Evolutionary conservation across 768 basidiomycete species (phyloP), one percentile per base, ranked within the genome.

Genomic region (button mushroom (Agaricus bisporus)): DNA sequence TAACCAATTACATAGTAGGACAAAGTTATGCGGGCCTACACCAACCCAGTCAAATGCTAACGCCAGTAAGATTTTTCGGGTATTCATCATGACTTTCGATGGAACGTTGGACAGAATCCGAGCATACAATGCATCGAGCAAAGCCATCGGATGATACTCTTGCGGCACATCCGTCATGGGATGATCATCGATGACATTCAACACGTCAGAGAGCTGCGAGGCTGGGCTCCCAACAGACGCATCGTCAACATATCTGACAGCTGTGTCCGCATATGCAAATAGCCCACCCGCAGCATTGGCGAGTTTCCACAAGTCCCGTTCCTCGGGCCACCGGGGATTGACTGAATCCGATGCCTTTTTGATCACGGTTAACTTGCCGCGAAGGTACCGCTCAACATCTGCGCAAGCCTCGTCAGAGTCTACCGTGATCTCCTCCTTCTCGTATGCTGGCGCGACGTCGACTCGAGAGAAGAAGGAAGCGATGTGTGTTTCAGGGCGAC

Each of bases 91-190:
- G 7, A 49, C 25, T 12, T 49, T 14, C 1, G 8, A 10, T 1
- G 36, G 48, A 49, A 39, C 22, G 1, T 8, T 15, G n/a, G 32
- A 41, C 11, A 56, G 37, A 14, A 56, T 52, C 14, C 18, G 32
- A 11, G 7, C 32, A 11, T 57, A 57, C 10, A 57, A 52, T 14
- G n/a, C 41, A 49, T 54, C 51, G 20, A 57, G 52, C 6, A 25
- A 17, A 18, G 46, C 48, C 48, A 57, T 48, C 14, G 56, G 56
- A 39, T 39, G 20, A 32, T 9, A 7, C 28, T 22, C 37, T 41
- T 20, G 18, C 20, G 15, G 6, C 3, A 12, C 10, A 14, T 5
- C 12, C 2, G 1, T 1, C 25, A 20, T n/a, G 2, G 10, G 37
- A 11, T 32, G 32, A 4, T 32, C 15, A 22, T 49, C 38, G 17